Percentiles rank a stretch among this genome's conserved stretches.
These are phyloP conservation scores for Linderniella brevidens DNA, from an alignment of 257 asterid species.

Conservation along the genomic window DNA sequence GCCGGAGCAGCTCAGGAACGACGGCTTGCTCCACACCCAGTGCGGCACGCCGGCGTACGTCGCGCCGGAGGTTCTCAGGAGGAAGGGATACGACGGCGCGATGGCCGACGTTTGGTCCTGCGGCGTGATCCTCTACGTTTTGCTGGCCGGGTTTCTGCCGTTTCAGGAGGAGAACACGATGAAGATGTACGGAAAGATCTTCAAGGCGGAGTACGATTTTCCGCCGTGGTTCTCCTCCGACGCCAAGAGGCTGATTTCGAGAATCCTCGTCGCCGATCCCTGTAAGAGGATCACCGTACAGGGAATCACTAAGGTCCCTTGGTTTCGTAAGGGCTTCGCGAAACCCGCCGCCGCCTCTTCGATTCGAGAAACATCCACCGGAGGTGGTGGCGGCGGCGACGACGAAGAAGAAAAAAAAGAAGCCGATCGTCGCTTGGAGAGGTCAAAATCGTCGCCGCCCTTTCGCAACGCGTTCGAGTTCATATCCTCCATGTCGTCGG, in stretches of 20 bases:
- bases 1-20: slow-evolving; percentile 19
- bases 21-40: slow-evolving; percentile 38
- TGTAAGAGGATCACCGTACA: slow-evolving; percentile 25
- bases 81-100: slow-evolving; percentile 41
- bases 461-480: slow-evolving; percentile 38
- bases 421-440: background rate
- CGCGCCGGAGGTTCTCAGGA: slow-evolving; percentile 37
- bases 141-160: slow-evolving; percentile 43
- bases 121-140: slow-evolving; percentile 39
- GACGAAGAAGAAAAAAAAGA: too few species aligned
- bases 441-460: slow-evolving; percentile 31
- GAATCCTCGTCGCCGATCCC: slow-evolving; percentile 30
- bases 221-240: slow-evolving; percentile 43
- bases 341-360: slow-evolving; percentile 18
- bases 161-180: slow-evolving; percentile 28
- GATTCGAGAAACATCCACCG: slow-evolving; percentile 6
- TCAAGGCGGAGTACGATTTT: slow-evolving; percentile 22
- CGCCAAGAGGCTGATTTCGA: slow-evolving; percentile 26
- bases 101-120: slow-evolving; percentile 50
- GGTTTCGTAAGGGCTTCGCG: slow-evolving; percentile 27
- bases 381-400: background rate
- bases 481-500: slow-evolving; percentile 43
- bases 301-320: slow-evolving; percentile 28
- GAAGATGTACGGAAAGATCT: slow-evolving; percentile 28
- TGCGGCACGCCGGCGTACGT: slow-evolving; percentile 51